Base-by-base conservation (phyloP, 495 filamentous ascomycete species). In the Rusavskia elegans region DNA sequence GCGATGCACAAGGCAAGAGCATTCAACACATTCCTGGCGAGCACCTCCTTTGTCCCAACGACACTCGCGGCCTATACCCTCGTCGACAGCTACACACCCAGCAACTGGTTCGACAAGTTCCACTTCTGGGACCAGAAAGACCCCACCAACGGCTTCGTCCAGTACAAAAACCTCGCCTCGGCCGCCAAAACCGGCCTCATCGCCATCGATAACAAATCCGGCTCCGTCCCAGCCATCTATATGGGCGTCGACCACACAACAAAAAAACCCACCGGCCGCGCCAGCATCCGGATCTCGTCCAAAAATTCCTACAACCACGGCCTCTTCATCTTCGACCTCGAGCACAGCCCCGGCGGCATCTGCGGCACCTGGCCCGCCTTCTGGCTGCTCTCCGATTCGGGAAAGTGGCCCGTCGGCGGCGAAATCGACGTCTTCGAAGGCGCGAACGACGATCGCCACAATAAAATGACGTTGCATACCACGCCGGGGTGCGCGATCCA, bases 361-460 rank as follows among this genome's bases (percentile, higher is more conserved):
- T 82, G 79, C 53, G 77, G 74, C 21, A 71, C 71, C 11, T 81
- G 78, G 79, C 78, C 79, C 7, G 77, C 78, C 8, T 70, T 79
- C 66, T 77, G 73, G 71, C 68, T 74, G 70, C 69, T 74, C 53
- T 63, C 76, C 36, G 77, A 76, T 50, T 54, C 62, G 3, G 55
- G 49, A 35, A 68, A 77, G 68, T 87, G 83, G 83, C 83, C 83
- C 23, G 62, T 63, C n/a, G 69, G 78, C 56, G 83, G 83, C 52
- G 82, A 87, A 61, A 81, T 85, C 58, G 83, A 87, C 53, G 73
- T 87, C 45, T 81, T 89, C 66, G 83, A 87, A 63, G 77, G 81
- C 38, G 80, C 80, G 48, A 83, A 84, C 68, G 59, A 65, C 25
- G 61, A 68, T 14, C 57, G 66, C 35, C 64, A 65, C 29, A 82